Percentiles rank a stretch among this genome's conserved stretches.
These are phyloP conservation scores for Yamadazyma takamatsuzukensis DNA, from an alignment of 805 yeast genomes.

Conservation along the genomic window DNA sequence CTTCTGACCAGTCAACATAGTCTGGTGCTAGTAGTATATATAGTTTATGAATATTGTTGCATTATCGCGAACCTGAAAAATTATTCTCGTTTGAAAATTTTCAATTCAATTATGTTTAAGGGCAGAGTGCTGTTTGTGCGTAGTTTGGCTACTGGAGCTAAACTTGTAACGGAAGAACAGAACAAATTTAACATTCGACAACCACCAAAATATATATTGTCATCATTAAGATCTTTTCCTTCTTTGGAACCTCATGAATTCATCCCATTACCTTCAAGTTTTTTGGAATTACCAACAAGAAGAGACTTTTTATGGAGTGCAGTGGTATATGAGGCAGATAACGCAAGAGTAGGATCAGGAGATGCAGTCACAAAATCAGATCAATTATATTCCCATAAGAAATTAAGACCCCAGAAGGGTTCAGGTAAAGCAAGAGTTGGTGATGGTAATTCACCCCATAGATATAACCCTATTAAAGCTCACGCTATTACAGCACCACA, in stretches of 20 bases:
- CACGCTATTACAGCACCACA: constrained; percentile 88
- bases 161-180: too few relatives aligned
- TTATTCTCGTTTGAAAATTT: too few relatives aligned
- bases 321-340: constrained; percentile 87
- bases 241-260: constrained; percentile 80
- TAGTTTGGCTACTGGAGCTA: constrained; percentile 25
- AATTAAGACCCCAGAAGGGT: constrained; percentile 88
- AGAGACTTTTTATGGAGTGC: constrained; percentile 94
- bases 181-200: constrained; percentile 20
- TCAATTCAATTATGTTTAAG: not conserved
- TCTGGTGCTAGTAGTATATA: too few relatives aligned
- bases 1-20: too few relatives aligned
- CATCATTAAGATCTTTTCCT: constrained; percentile 81
- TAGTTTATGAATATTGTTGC: too few relatives aligned
- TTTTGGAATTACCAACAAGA: constrained; percentile 73
- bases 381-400: constrained; percentile 78
- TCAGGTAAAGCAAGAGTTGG: constrained; percentile 94
- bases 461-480: constrained; percentile 87
- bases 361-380: constrained; percentile 85
- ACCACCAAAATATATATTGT: constrained; percentile 71
- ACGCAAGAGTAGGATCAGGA: constrained; percentile 82
- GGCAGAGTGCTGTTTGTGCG: constrained; percentile 12
- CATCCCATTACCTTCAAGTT: constrained; percentile 70
- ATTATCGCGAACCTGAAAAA: too few relatives aligned
- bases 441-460: constrained; percentile 90